Conservation (phyloP, 2,329 filamentous ascomycete genomes). For the Fragosphaeria purpurea region DNA sequence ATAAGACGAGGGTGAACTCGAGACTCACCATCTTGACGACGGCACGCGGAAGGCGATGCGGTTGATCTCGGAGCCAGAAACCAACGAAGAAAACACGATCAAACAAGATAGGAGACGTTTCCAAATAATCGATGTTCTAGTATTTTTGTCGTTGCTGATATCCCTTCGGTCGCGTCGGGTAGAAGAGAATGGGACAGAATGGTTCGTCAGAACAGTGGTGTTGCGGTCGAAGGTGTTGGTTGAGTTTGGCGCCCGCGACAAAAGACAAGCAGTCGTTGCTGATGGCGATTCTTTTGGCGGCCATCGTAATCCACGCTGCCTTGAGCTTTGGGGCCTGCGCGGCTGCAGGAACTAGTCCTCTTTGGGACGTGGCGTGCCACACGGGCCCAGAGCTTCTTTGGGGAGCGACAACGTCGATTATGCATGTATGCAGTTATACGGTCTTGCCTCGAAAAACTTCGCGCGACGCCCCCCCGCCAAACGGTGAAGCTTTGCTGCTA, state of each 20-base stretch:
- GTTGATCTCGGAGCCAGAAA: neutral
- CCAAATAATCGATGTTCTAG: no score
- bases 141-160: no score
- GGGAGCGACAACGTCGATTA: no score
- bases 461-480: neutral
- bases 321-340: constrained; percentile 10
- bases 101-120: neutral
- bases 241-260: neutral
- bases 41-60: neutral
- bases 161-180: no score
- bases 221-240: neutral
- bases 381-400: neutral
- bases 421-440: neutral
- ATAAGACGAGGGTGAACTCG: no score
- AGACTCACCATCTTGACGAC: constrained; percentile 29
- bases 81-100: neutral
- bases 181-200: no score
- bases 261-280: constrained; percentile 1
- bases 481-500: constrained; percentile 6
- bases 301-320: constrained; percentile 14
- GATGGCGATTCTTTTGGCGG: constrained; percentile 2
- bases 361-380: neutral
- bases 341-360: constrained; percentile 10
- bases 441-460: constrained; percentile 4
- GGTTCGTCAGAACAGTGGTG: neutral